These are phyloP conservation scores for Strobilomyces dryophilus DNA, from an alignment of 768 basidiomycete species.

Conservation along the genomic window DNA sequence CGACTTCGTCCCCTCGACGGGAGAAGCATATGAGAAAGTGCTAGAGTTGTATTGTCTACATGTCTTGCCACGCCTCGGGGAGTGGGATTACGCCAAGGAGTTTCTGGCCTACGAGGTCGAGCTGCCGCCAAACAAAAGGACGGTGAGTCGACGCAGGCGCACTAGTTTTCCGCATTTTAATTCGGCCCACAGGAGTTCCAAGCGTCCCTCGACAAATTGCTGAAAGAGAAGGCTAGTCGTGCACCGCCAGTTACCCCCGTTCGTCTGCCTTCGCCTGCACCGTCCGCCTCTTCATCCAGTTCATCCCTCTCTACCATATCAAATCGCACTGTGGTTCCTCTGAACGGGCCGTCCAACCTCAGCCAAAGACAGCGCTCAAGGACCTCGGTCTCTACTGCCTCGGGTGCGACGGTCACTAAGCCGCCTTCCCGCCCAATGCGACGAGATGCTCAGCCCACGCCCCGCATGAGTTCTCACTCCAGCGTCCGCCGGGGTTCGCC, in stretches of 20 bases:
- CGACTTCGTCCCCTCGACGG: conserved; percentile 28
- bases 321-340: conserved; percentile 66
- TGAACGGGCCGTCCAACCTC: conserved; percentile 11
- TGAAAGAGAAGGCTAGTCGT: conserved; percentile 22
- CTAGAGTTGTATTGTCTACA: conserved; percentile 74
- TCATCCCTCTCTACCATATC: conserved; percentile 71
- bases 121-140: conserved; percentile 43
- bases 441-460: conserved; percentile 5
- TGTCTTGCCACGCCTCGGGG: conserved; percentile 64
- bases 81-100: conserved; percentile 78
- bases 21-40: conserved; percentile 66
- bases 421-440: conserved; percentile 4
- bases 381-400: conserved; percentile 23
- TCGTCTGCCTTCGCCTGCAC: conserved; percentile 43
- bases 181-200: conserved; percentile 32
- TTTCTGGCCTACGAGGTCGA: conserved; percentile 74
- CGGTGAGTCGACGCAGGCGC: conserved; percentile 39
- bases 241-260: conserved; percentile 24
- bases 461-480: conserved; percentile 11
- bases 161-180: neutral
- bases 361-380: conserved; percentile 10
- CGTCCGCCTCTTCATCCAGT: conserved; percentile 54
- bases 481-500: conserved; percentile 13
- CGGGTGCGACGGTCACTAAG: conserved; percentile 26
- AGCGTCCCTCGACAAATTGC: conserved; percentile 25